Percentiles rank a stretch among this genome's conserved stretches.
These are phyloP conservation scores for Thielaviopsis populi DNA, from an alignment of 2,329 filamentous ascomycete genomes.

Conservation along the genomic window DNA sequence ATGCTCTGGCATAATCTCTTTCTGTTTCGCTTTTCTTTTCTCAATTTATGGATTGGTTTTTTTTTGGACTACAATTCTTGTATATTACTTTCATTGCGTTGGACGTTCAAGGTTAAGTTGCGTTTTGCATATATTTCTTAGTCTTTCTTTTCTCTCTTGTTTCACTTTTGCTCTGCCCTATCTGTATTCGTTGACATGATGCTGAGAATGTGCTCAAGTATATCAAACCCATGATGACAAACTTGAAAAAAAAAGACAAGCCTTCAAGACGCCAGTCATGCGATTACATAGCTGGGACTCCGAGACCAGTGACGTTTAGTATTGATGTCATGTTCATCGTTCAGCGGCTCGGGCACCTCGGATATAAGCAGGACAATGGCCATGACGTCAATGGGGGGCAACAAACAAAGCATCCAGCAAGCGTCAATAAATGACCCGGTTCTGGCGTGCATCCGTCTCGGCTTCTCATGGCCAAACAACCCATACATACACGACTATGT, in stretches of 20 bases:
- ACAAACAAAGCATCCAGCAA: too few species aligned
- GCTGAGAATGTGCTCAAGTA: neutral
- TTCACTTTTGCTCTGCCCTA: neutral
- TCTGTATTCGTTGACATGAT: neutral
- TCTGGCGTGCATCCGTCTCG: neutral
- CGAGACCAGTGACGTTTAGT: neutral
- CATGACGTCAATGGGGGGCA: neutral
- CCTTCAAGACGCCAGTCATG: neutral
- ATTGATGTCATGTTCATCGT: neutral
- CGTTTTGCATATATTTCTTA: neutral
- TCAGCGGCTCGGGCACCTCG: neutral
- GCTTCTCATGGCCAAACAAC: neutral
- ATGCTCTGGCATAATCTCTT: neutral
- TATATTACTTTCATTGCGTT: neutral
- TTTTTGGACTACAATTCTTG: neutral
- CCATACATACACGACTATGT: constrained; percentile 11
- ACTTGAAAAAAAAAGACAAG: neutral
- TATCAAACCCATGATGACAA: neutral
- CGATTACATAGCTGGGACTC: neutral
- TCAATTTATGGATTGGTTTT: neutral
- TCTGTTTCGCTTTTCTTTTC: neutral
- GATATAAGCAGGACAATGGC: neutral
- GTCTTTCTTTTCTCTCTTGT: neutral
- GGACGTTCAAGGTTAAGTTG: neutral
- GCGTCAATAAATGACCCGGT: too few species aligned